Conservation (phyloP, 2,329 filamentous ascomycete genomes). For the Xylaria multiplex region DNA sequence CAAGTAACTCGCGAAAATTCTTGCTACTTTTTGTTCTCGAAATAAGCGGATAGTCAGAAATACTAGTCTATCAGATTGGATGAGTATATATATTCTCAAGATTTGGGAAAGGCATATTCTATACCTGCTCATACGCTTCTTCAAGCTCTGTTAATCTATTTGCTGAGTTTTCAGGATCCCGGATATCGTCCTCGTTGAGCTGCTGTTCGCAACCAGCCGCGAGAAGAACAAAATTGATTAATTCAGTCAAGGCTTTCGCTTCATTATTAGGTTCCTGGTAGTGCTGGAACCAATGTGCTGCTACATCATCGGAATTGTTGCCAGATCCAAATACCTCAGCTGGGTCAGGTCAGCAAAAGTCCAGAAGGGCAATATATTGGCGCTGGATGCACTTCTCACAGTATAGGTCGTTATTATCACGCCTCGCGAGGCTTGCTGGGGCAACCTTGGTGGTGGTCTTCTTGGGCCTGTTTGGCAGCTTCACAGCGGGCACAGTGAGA, state of each 20-base stretch:
- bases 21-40: conserved; percentile 80
- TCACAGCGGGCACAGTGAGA: conserved; percentile 49
- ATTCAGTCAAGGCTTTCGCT: conserved; percentile 65
- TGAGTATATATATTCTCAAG: conserved; percentile 44
- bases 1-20: conserved; percentile 80
- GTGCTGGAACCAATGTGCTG: conserved; percentile 67
- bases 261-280: conserved; percentile 66
- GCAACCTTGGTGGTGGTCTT: conserved; percentile 65
- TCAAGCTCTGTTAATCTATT: conserved; percentile 85
- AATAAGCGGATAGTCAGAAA: conserved; percentile 91
- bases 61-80: conserved; percentile 66
- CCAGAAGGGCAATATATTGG: not conserved
- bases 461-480: conserved; percentile 64
- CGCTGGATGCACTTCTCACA: conserved; percentile 53
- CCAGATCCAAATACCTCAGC: conserved; percentile 72
- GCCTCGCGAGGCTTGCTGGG: conserved; percentile 59
- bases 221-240: conserved; percentile 74
- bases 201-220: conserved; percentile 83
- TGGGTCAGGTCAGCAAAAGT: conserved; percentile 48
- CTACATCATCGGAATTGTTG: conserved; percentile 65
- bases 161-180: conserved; percentile 87
- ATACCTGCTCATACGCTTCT: conserved; percentile 82
- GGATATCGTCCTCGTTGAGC: conserved; percentile 83
- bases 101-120: conserved; percentile 42
- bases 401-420: conserved; percentile 65